phyloP scores from a whole-genome alignment of 148 eudicot genomes.

The Suaeda aralocaspica region DNA sequence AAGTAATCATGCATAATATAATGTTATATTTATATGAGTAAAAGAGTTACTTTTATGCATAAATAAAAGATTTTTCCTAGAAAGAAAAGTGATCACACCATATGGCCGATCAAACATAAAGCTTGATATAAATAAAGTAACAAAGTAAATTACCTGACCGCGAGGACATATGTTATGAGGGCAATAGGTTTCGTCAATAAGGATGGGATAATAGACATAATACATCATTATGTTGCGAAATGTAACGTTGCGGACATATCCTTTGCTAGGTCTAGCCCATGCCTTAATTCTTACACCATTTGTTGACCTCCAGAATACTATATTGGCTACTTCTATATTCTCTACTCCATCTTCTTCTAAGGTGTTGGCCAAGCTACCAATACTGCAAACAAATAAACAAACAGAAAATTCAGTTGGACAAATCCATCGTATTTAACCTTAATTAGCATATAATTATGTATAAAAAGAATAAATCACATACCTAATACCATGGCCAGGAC shows the following conservation, averaged over 20 bases:
- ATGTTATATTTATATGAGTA: too few relatives aligned
- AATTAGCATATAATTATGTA: too few relatives aligned
- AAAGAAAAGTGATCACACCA: too few relatives aligned
- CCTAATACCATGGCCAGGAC: constrained; percentile 80
- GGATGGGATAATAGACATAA: constrained; percentile 43
- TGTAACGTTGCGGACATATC: constrained; percentile 30
- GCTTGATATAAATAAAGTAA: too few relatives aligned
- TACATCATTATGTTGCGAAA: constrained; percentile 36
- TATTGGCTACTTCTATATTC: constrained; percentile 39
- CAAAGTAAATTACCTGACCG: constrained; percentile 30
- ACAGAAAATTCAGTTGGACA: too few relatives aligned
- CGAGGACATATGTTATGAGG: constrained; percentile 38
- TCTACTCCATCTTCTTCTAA: constrained; percentile 42
- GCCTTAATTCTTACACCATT: constrained; percentile 58
- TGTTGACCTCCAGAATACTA: constrained; percentile 33
- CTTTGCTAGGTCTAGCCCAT: constrained; percentile 39
- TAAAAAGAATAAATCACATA: constrained; percentile 6
- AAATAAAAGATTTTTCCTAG: too few relatives aligned
- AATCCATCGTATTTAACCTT: too few relatives aligned
- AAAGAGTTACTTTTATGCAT: too few relatives aligned
- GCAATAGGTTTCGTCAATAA: constrained; percentile 52
- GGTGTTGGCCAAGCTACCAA: constrained; percentile 51
- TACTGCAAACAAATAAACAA: constrained; percentile 20
- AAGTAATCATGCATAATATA: too few relatives aligned
- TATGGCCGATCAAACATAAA: too few relatives aligned